phyloP scores from a whole-genome alignment of 108 stramenopile species.

The Cylindrotheca closterium region DNA sequence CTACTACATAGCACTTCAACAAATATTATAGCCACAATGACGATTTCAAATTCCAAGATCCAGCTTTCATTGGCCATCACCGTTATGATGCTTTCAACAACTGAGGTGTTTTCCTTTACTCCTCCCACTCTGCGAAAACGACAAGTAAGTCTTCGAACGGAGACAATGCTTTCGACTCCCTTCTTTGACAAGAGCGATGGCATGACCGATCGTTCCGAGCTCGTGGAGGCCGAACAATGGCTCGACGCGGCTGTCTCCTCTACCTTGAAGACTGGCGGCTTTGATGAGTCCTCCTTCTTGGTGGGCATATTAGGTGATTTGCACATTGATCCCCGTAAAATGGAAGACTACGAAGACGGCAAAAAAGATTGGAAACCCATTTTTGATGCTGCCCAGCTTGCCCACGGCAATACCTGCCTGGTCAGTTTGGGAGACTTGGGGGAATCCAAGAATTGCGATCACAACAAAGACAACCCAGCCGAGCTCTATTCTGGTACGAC shows the following conservation, averaged over 20 bases:
- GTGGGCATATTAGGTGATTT: conserved; percentile 79
- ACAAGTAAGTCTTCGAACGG: too few species aligned
- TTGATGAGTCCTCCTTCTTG: conserved; percentile 9
- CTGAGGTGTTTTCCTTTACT: too few species aligned
- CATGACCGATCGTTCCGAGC: conserved; percentile 1
- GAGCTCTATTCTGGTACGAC: conserved; percentile 47
- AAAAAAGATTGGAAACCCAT: conserved; percentile 45
- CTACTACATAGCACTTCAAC: too few species aligned
- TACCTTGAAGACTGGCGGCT: conserved; percentile 4
- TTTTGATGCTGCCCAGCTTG: conserved; percentile 55
- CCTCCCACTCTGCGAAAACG: too few species aligned
- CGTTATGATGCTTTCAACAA: too few species aligned
- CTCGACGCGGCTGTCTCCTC: background rate
- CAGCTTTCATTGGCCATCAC: too few species aligned
- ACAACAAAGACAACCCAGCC: conserved; percentile 8
- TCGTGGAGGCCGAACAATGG: background rate
- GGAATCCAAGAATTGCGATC: conserved; percentile 23
- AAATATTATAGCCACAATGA: too few species aligned
- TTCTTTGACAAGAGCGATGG: too few species aligned
- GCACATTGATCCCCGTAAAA: conserved; percentile 82
- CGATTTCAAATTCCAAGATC: too few species aligned
- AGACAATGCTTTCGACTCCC: too few species aligned
- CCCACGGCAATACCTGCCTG: conserved; percentile 45
- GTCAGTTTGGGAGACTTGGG: conserved; percentile 52
- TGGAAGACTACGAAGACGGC: conserved; percentile 65